Percentiles rank a stretch among this genome's conserved stretches.
Conservation (phyloP, 345 rosid species). For the Erysimum cheiranthoides region DNA sequence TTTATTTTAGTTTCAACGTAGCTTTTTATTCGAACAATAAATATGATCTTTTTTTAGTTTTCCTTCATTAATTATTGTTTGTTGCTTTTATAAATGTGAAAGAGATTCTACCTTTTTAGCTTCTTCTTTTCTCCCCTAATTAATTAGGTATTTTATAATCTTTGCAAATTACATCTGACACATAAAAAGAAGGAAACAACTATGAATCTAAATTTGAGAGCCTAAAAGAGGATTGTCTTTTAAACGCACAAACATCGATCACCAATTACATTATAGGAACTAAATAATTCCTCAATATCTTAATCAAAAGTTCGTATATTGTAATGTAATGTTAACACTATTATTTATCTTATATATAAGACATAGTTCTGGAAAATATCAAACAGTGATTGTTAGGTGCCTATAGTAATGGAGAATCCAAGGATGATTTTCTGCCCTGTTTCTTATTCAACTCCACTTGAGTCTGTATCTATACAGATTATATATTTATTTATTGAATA, state of each 20-base stretch:
- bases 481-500: neutral
- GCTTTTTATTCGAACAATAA: conserved; percentile 33
- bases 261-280: conserved; percentile 10
- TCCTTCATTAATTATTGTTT: conserved; percentile 13
- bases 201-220: conserved; percentile 40
- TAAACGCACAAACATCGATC: conserved; percentile 41
- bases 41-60: conserved; percentile 24
- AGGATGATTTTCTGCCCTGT: conserved; percentile 39
- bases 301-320: neutral
- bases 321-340: neutral
- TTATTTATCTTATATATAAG: neutral
- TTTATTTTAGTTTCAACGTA: conserved; percentile 38
- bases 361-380: neutral
- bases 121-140: conserved; percentile 32
- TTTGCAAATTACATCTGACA: conserved; percentile 37
- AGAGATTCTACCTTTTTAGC: conserved; percentile 34
- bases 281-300: conserved; percentile 14
- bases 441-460: conserved; percentile 40
- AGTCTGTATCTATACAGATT: neutral
- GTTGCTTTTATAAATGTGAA: conserved; percentile 24
- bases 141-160: conserved; percentile 23
- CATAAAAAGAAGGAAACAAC: conserved; percentile 38
- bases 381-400: conserved; percentile 41
- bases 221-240: conserved; percentile 44
- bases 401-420: conserved; percentile 44